phyloP scores from a whole-genome alignment of 2,329 filamentous ascomycete species.

The Simplicillium sp. region DNA sequence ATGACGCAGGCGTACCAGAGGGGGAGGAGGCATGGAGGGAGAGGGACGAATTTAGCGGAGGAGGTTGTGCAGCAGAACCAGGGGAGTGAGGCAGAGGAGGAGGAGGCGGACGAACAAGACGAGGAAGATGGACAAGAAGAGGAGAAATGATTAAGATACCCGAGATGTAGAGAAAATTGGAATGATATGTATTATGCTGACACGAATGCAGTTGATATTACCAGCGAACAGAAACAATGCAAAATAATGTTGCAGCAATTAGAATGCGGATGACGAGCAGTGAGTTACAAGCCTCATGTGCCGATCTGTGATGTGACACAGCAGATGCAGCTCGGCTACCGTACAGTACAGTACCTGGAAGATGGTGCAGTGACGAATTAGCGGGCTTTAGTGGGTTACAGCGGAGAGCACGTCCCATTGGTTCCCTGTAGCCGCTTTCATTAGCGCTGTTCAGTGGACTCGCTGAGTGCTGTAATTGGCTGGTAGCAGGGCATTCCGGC shows the following conservation, averaged over 20 bases:
- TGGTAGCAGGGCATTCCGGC: too few relatives aligned
- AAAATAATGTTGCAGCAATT: too few relatives aligned
- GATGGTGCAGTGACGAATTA: too few relatives aligned
- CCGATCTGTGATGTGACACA: constrained; percentile 5
- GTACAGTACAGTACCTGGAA: too few relatives aligned
- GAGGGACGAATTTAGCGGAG: constrained; percentile 21
- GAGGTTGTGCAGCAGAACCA: constrained; percentile 19
- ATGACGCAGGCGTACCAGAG: constrained; percentile 39
- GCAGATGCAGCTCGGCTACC: not conserved
- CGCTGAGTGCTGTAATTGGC: too few relatives aligned
- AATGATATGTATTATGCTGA: not conserved
- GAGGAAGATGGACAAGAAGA: constrained; percentile 16
- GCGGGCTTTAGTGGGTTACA: too few relatives aligned
- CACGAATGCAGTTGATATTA: too few relatives aligned
- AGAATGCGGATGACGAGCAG: too few relatives aligned
- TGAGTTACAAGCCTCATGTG: not conserved
- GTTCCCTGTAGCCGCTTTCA: not conserved
- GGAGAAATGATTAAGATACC: constrained; percentile 11
- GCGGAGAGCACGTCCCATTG: not conserved
- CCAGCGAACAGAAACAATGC: too few relatives aligned
- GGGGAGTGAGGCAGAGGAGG: constrained; percentile 16
- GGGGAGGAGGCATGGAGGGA: constrained; percentile 26
- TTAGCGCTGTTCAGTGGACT: not conserved
- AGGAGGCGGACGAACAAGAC: constrained; percentile 13
- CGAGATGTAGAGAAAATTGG: not conserved